Percentiles rank a stretch among this genome's conserved stretches.
These are phyloP conservation scores for Ambrosia hybrid DNA, from an alignment of 140 eudicot species.

Conservation along the genomic window DNA sequence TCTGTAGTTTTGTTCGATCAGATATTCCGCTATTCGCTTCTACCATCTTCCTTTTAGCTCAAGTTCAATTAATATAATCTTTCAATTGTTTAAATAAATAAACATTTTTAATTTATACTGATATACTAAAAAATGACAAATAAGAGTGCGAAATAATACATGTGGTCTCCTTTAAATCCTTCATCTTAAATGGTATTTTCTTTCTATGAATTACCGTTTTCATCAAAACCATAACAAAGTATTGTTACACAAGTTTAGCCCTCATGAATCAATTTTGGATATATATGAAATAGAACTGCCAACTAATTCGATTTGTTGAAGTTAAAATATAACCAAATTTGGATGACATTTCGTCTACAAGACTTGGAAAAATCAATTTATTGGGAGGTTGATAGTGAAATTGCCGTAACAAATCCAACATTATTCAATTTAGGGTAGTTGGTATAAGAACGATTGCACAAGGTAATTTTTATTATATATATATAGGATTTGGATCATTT, in stretches of 20 bases:
- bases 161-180: no score
- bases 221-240: background rate
- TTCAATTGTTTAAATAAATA: no score
- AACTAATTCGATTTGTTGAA: conserved; percentile 1
- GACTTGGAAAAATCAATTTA: background rate
- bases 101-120: no score
- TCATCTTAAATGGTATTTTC: background rate
- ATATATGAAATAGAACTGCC: background rate
- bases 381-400: background rate
- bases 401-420: background rate
- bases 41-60: no score
- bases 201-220: background rate
- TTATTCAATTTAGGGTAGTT: background rate
- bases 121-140: no score
- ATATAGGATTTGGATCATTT: no score
- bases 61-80: no score
- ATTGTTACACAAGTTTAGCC: background rate
- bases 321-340: background rate
- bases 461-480: background rate
- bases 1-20: no score
- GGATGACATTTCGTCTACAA: background rate
- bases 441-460: background rate
- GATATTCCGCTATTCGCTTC: no score
- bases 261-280: background rate
- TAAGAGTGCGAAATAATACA: no score